These are phyloP conservation scores for Thymus mandschuricus DNA, from an alignment of 257 asterid species.

Conservation along the genomic window DNA sequence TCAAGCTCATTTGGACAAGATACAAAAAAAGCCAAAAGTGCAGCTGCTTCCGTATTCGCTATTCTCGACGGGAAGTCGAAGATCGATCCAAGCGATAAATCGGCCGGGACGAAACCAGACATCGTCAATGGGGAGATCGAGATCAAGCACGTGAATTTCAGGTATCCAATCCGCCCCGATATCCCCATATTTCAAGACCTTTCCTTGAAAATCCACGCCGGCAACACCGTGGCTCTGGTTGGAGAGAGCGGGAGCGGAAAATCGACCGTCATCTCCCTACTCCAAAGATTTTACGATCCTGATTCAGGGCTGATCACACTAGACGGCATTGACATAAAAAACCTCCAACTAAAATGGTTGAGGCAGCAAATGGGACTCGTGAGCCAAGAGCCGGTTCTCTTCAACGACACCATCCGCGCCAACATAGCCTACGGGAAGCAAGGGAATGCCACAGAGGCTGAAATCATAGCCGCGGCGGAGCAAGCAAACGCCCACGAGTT, in stretches of 20 bases:
- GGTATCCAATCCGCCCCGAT: conserved; percentile 82
- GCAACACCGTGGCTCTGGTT: conserved; percentile 78
- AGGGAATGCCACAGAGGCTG: not conserved
- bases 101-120: conserved; percentile 56
- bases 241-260: conserved; percentile 94
- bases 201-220: conserved; percentile 50
- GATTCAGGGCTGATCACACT: not conserved
- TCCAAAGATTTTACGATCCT: not conserved
- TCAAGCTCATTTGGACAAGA: conserved; percentile 72
- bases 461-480: not conserved
- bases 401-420: not conserved
- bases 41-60: conserved; percentile 67
- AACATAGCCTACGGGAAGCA: not conserved
- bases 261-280: conserved; percentile 50
- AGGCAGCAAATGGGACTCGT: not conserved
- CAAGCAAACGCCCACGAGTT: not conserved
- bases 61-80: conserved; percentile 63
- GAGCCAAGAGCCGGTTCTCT: not conserved
- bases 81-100: conserved; percentile 53
- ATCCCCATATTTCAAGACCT: conserved; percentile 64
- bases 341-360: not conserved
- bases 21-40: conserved; percentile 69
- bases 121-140: conserved; percentile 67
- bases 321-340: not conserved
- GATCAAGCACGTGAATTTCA: conserved; percentile 65